phyloP scores from a whole-genome alignment of 331 rosid species.

The Telfairia occidentalis region DNA sequence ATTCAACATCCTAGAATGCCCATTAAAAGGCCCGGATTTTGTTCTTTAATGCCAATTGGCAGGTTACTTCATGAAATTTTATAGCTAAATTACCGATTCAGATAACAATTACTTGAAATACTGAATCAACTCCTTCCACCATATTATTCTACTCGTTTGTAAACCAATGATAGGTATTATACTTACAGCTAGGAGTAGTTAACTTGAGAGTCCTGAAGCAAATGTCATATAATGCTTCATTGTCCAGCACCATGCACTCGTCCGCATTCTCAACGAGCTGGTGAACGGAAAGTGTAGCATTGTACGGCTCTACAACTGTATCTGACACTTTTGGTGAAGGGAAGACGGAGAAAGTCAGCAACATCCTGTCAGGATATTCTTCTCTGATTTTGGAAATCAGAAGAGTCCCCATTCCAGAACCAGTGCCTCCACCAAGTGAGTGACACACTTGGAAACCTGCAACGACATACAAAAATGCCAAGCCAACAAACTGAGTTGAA shows the following conservation, averaged over 20 bases:
- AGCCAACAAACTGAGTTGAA: neutral
- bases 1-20: neutral
- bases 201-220: constrained; percentile 7
- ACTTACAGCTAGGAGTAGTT: constrained; percentile 5
- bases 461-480: neutral
- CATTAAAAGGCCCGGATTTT: neutral
- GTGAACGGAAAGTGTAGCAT: neutral
- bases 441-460: constrained; percentile 4
- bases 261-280: constrained; percentile 1
- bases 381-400: neutral
- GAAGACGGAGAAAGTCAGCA: constrained; percentile 2
- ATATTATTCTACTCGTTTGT: neutral
- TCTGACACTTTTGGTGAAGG: constrained; percentile 1
- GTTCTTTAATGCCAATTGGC: neutral
- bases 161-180: neutral
- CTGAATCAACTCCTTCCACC: neutral
- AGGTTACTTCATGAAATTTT: neutral
- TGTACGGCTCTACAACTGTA: neutral
- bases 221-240: constrained; percentile 1
- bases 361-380: constrained; percentile 4
- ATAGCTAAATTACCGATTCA: neutral
- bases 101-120: neutral
- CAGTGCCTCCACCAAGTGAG: constrained; percentile 6
- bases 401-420: constrained; percentile 5
- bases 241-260: constrained; percentile 6